Evolutionary conservation across 2,329 filamentous ascomycete species (phyloP).

Genomic region (Colletotrichum australisinense): DNA sequence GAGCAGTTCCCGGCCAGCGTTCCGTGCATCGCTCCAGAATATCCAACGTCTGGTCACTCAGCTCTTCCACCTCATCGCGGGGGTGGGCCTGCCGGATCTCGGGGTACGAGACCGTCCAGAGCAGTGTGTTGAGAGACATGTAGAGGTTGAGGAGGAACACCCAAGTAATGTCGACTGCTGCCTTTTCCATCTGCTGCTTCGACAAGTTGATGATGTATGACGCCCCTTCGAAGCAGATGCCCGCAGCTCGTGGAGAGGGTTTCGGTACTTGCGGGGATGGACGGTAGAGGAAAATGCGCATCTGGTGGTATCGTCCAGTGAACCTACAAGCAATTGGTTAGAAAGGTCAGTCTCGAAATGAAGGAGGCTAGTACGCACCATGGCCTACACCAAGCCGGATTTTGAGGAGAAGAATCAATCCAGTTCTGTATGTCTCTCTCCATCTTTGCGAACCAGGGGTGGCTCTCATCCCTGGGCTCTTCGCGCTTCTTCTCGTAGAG

Average conservation of each 20-base stretch:
- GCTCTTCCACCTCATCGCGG: slow-evolving; percentile 79
- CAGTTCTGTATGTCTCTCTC: slow-evolving; percentile 82
- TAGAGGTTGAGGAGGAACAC: slow-evolving; percentile 91
- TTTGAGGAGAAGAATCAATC: slow-evolving; percentile 80
- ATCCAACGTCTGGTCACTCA: slow-evolving; percentile 80
- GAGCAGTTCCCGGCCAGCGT: slow-evolving; percentile 90
- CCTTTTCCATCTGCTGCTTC: slow-evolving; percentile 80
- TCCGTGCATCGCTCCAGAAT: slow-evolving; percentile 84
- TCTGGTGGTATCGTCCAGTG: slow-evolving; percentile 80
- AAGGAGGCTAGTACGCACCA: slow-evolving; percentile 68
- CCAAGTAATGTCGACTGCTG: slow-evolving; percentile 90
- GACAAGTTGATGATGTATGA: slow-evolving; percentile 85
- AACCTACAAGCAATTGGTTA: slow-evolving; percentile 60
- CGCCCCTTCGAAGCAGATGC: slow-evolving; percentile 85
- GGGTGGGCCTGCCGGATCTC: slow-evolving; percentile 81
- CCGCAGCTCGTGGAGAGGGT: slow-evolving; percentile 82
- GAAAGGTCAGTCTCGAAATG: not conserved
- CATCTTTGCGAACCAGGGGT: slow-evolving; percentile 90
- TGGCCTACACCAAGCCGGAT: slow-evolving; percentile 77
- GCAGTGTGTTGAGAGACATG: slow-evolving; percentile 89
- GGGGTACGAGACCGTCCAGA: slow-evolving; percentile 92
- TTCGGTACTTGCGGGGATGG: slow-evolving; percentile 93
- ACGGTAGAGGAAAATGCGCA: slow-evolving; percentile 88
- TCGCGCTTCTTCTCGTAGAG: slow-evolving; percentile 87
- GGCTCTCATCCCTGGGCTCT: slow-evolving; percentile 80